Evolutionary conservation across 2,329 filamentous ascomycete species (phyloP).

Genomic region (Domatiomyces catenatus): DNA sequence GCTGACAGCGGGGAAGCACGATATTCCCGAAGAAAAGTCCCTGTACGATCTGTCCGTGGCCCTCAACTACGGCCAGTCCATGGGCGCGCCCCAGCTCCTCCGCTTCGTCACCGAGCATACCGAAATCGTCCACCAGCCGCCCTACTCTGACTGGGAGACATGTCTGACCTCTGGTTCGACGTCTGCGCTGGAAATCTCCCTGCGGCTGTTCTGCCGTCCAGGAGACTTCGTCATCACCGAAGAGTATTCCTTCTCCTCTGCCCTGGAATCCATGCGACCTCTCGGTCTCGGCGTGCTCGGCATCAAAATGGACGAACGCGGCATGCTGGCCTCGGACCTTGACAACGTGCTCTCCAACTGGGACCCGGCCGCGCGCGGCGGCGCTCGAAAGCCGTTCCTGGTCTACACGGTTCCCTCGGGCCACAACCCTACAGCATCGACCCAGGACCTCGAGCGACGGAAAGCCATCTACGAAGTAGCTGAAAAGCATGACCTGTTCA

Average conservation of each 20-base stretch:
- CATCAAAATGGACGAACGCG: conserved; percentile 51
- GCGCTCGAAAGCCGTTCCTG: conserved; percentile 46
- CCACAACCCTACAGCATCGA: conserved; percentile 82
- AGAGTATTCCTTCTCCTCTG: conserved; percentile 77
- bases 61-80: conserved; percentile 84
- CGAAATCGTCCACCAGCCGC: conserved; percentile 72
- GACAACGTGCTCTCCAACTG: conserved; percentile 50
- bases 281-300: conserved; percentile 46
- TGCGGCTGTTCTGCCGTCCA: conserved; percentile 65
- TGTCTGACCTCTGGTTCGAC: conserved; percentile 76
- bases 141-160: conserved; percentile 81
- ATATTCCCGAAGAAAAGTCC: conserved; percentile 48
- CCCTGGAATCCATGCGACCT: conserved; percentile 49
- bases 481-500: conserved; percentile 70
- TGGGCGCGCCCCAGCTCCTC: conserved; percentile 71
- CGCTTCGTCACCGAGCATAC: conserved; percentile 91
- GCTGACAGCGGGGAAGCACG: conserved; percentile 65
- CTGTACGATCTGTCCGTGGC: conserved; percentile 66
- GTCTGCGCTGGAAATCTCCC: conserved; percentile 63
- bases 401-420: conserved; percentile 64
- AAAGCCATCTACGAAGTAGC: conserved; percentile 61
- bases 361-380: conserved; percentile 42
- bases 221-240: conserved; percentile 72
- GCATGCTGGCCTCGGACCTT: conserved; percentile 46
- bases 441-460: conserved; percentile 53